Percentiles rank a stretch among this genome's conserved stretches.
phyloP scores from a whole-genome alignment of 1,284 basidiomycete genomes.

The Leccinum pallidistipes region DNA sequence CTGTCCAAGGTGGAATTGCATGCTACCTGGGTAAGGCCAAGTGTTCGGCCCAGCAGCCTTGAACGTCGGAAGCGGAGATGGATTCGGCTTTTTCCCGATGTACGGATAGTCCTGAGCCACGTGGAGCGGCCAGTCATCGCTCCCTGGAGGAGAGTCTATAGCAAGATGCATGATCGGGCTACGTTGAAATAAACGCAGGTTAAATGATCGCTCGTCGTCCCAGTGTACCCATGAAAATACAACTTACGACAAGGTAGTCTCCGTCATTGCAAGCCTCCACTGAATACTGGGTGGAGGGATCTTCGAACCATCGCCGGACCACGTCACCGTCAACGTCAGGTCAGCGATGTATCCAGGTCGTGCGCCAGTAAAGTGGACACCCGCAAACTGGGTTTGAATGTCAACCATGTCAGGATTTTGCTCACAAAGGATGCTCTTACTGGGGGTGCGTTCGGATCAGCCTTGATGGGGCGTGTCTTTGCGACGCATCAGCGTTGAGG shows the following conservation, averaged over 20 bases:
- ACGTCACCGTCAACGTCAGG: slow-evolving; percentile 17
- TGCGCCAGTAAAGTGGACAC: slow-evolving; percentile 16
- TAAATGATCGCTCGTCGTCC: background rate
- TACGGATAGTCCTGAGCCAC: slow-evolving; percentile 13
- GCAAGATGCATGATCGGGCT: slow-evolving; percentile 7
- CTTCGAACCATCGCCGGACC: background rate
- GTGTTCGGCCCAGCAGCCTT: background rate
- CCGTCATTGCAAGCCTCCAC: slow-evolving; percentile 3
- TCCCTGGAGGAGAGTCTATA: background rate
- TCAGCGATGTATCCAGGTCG: background rate
- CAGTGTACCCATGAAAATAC: background rate
- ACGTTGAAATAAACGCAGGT: background rate
- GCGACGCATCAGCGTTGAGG: background rate
- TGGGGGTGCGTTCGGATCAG: slow-evolving; percentile 1
- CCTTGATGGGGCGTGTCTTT: background rate
- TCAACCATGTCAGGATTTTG: background rate
- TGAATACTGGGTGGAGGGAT: slow-evolving; percentile 10
- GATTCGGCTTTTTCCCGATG: slow-evolving; percentile 3
- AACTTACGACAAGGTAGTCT: slow-evolving; percentile 5
- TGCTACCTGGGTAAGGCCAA: slow-evolving; percentile 5
- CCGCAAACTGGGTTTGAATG: background rate
- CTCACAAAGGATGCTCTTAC: background rate
- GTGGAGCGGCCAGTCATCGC: slow-evolving; percentile 7
- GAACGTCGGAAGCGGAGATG: slow-evolving; percentile 16
- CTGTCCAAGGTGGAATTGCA: slow-evolving; percentile 7